Evolutionary conservation across 805 yeast genomes (phyloP).

Genomic region (Isabelozyma heimii): DNA sequence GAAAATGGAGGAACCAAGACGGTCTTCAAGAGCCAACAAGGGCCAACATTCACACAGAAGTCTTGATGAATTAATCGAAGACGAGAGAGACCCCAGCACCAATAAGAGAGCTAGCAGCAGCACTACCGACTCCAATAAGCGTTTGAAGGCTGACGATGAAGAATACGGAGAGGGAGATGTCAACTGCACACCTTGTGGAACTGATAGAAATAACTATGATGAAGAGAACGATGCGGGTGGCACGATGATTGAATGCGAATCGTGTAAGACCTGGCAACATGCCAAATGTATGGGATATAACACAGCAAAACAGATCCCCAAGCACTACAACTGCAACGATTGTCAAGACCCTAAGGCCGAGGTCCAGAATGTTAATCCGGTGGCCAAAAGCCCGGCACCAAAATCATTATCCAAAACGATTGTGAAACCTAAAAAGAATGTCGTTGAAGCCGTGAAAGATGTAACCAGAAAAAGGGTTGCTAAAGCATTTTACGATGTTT

Average conservation of each 20-base stretch:
- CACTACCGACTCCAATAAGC: background rate
- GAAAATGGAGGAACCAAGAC: slow-evolving; percentile 16
- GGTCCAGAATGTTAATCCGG: slow-evolving; percentile 8
- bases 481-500: slow-evolving; percentile 48
- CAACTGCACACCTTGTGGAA: slow-evolving; percentile 61
- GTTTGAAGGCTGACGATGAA: background rate
- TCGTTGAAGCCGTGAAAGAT: slow-evolving; percentile 15
- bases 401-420: background rate
- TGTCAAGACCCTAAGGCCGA: slow-evolving; percentile 44
- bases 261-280: slow-evolving; percentile 73
- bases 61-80: slow-evolving; percentile 15
- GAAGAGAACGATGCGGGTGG: slow-evolving; percentile 54
- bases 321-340: slow-evolving; percentile 50
- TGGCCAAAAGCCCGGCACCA: slow-evolving; percentile 3
- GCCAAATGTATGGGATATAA: slow-evolving; percentile 55
- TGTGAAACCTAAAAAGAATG: slow-evolving; percentile 3
- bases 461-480: slow-evolving; percentile 49
- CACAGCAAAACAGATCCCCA: slow-evolving; percentile 40
- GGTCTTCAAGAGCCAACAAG: slow-evolving; percentile 37
- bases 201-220: slow-evolving; percentile 55
- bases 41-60: slow-evolving; percentile 36
- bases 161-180: slow-evolving; percentile 39
- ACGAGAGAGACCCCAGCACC: slow-evolving; percentile 4
- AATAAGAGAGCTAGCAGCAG: slow-evolving; percentile 9
- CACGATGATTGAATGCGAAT: slow-evolving; percentile 64